A percentile compares a stretch with the other conserved stretches of the same genome.
Evolutionary conservation across 139 green algal genomes (phyloP).

Genomic region (Nannochloris sp.): DNA sequence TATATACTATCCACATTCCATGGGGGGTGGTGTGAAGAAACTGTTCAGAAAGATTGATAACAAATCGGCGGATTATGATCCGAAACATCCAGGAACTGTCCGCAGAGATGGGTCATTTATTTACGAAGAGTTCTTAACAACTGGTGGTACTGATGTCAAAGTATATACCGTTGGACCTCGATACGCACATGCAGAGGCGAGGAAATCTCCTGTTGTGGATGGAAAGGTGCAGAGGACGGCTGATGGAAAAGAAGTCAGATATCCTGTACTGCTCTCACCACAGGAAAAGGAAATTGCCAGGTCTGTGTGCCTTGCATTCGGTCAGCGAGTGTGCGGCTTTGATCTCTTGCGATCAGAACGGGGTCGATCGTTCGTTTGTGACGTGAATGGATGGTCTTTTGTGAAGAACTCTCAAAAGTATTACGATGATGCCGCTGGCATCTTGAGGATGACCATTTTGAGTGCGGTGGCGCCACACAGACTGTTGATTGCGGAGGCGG

Average conservation of each 20-base stretch:
- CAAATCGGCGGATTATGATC: slow-evolving; percentile 71
- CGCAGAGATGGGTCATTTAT: slow-evolving; percentile 87
- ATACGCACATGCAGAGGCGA: slow-evolving; percentile 93
- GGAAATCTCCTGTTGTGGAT: slow-evolving; percentile 95
- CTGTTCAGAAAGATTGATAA: slow-evolving; percentile 94
- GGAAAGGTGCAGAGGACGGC: slow-evolving; percentile 75
- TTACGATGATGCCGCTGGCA: slow-evolving; percentile 81
- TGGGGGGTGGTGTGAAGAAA: slow-evolving; percentile 94
- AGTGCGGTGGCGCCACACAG: slow-evolving; percentile 63
- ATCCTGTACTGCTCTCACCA: slow-evolving; percentile 82
- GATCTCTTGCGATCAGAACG: slow-evolving; percentile 79
- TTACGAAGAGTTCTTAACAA: slow-evolving; percentile 95
- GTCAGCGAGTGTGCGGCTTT: slow-evolving; percentile 91
- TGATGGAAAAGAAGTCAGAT: slow-evolving; percentile 86
- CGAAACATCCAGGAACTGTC: slow-evolving; percentile 66
- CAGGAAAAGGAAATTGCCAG: slow-evolving; percentile 91
- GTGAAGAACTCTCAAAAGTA: slow-evolving; percentile 99
- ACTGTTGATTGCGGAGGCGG: slow-evolving; percentile 29
- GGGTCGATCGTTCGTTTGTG: slow-evolving; percentile 85
- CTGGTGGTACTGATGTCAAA: slow-evolving; percentile 97
- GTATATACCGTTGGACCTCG: slow-evolving; percentile 83
- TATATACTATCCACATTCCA: slow-evolving; percentile 96
- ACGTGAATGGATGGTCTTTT: slow-evolving; percentile 98
- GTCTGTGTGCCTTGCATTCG: slow-evolving; percentile 89
- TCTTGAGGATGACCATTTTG: slow-evolving; percentile 63